phyloP scores from a whole-genome alignment of 2,329 filamentous ascomycete species.

The Ascomycota sp. region DNA sequence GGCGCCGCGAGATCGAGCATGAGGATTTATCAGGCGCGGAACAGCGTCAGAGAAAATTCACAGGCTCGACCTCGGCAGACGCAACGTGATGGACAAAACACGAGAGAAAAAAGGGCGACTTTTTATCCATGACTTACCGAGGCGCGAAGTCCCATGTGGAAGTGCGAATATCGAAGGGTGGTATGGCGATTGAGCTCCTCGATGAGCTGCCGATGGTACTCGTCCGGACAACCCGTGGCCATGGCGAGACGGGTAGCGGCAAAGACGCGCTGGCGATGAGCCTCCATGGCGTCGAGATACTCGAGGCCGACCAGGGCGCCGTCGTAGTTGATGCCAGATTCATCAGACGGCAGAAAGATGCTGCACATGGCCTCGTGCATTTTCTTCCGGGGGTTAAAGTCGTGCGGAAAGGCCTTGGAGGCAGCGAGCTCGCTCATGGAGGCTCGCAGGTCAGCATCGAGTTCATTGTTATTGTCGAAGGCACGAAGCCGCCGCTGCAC shows the following conservation, averaged over 20 bases:
- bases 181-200: constrained; percentile 12
- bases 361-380: constrained; percentile 6
- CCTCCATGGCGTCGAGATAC: constrained; percentile 13
- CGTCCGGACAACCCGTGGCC: constrained; percentile 2
- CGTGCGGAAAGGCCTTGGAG: constrained; percentile 2
- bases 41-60: too few species aligned
- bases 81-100: too few species aligned
- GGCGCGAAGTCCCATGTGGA: constrained; percentile 14
- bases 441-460: constrained; percentile 5
- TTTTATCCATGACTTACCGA: constrained; percentile 7
- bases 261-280: constrained; percentile 11
- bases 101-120: too few species aligned
- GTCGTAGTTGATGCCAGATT: constrained; percentile 9
- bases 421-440: constrained; percentile 5
- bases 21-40: too few species aligned
- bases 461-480: constrained; percentile 10
- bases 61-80: too few species aligned
- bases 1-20: constrained; percentile 7
- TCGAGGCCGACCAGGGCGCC: constrained; percentile 11
- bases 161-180: constrained; percentile 9
- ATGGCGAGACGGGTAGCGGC: constrained; percentile 5
- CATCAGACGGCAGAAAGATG: constrained; percentile 9
- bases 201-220: constrained; percentile 6
- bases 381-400: constrained; percentile 9
- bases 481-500: constrained; percentile 10